Evolutionary conservation across 768 basidiomycete genomes (phyloP).

Genomic region (Trametes cubensis): DNA sequence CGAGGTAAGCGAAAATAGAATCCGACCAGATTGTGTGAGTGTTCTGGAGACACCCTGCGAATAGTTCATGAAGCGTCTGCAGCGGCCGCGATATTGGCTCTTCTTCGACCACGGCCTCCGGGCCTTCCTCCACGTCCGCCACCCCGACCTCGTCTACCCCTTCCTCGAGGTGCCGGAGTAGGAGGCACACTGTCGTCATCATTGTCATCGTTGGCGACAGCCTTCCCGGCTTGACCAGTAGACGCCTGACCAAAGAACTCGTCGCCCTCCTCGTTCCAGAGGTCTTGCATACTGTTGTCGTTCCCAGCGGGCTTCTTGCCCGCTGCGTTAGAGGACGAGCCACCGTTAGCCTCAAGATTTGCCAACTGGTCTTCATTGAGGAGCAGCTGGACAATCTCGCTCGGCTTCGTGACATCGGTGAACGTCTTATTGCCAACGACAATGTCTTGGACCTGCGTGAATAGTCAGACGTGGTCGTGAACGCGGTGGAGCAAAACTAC

Average conservation of each 20-base stretch:
- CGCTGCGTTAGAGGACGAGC: slow-evolving; percentile 41
- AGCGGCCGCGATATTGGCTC: slow-evolving; percentile 25
- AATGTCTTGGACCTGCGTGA: slow-evolving; percentile 89
- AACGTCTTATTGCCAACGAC: slow-evolving; percentile 97
- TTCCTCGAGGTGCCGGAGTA: slow-evolving; percentile 24
- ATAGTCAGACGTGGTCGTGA: slow-evolving; percentile 2
- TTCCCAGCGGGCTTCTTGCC: slow-evolving; percentile 40
- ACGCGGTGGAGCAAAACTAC: slow-evolving; percentile 30
- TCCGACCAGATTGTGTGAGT: slow-evolving; percentile 16
- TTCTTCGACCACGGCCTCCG: slow-evolving; percentile 29
- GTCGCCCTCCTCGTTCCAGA: slow-evolving; percentile 88
- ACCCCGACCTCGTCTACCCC: slow-evolving; percentile 6
- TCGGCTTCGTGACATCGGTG: slow-evolving; percentile 90
- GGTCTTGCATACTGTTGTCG: slow-evolving; percentile 52
- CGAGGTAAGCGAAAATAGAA: slow-evolving; percentile 11
- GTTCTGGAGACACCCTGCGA: slow-evolving; percentile 13
- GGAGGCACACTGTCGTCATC: slow-evolving; percentile 34
- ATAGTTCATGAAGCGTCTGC: slow-evolving; percentile 21
- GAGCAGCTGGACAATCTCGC: slow-evolving; percentile 93
- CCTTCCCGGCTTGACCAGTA: slow-evolving; percentile 25
- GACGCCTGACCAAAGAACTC: slow-evolving; percentile 76
- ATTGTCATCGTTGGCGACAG: slow-evolving; percentile 26
- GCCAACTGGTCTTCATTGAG: slow-evolving; percentile 94
- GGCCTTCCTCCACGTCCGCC: slow-evolving; percentile 23
- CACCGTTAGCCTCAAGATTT: slow-evolving; percentile 52